A percentile compares a stretch with the other conserved stretches of the same genome.
These are phyloP conservation scores for Chrysanthemum lavandulifolium DNA, from an alignment of 129 eudicot genomes.

Conservation along the genomic window DNA sequence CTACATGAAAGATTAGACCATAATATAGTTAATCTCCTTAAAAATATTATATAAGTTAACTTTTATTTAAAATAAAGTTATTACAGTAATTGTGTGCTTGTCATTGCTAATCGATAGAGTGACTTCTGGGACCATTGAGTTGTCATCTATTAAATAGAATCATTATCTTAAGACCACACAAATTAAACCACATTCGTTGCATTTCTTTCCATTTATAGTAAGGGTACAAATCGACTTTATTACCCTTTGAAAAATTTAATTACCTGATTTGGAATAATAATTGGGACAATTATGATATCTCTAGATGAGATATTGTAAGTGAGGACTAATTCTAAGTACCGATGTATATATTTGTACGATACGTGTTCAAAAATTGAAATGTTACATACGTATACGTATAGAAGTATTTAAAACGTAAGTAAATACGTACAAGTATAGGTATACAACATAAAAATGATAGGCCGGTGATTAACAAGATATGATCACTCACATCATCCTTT, in stretches of 20 bases:
- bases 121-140: slow-evolving; percentile 32
- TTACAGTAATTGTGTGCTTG: background rate
- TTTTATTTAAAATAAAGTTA: background rate
- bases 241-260: slow-evolving; percentile 20
- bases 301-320: background rate
- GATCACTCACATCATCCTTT: slow-evolving; percentile 26
- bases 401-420: slow-evolving; percentile 1
- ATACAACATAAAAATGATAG: background rate
- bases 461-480: slow-evolving; percentile 3
- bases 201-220: slow-evolving; percentile 26
- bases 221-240: slow-evolving; percentile 27
- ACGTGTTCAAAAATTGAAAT: slow-evolving; percentile 9
- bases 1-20: too few relatives aligned
- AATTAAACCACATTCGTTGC: slow-evolving; percentile 33
- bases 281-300: slow-evolving; percentile 15
- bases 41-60: too few relatives aligned
- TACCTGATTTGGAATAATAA: slow-evolving; percentile 19
- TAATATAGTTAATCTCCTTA: too few relatives aligned
- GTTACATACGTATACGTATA: slow-evolving; percentile 11
- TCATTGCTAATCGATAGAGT: slow-evolving; percentile 24
- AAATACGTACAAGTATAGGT: slow-evolving; percentile 24
- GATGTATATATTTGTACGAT: slow-evolving; percentile 21
- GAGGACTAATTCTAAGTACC: background rate
- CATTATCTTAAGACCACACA: slow-evolving; percentile 32
- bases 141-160: slow-evolving; percentile 31